phyloP scores from a whole-genome alignment of 345 rosid genomes.

The Eucalyptus leucophloia region DNA sequence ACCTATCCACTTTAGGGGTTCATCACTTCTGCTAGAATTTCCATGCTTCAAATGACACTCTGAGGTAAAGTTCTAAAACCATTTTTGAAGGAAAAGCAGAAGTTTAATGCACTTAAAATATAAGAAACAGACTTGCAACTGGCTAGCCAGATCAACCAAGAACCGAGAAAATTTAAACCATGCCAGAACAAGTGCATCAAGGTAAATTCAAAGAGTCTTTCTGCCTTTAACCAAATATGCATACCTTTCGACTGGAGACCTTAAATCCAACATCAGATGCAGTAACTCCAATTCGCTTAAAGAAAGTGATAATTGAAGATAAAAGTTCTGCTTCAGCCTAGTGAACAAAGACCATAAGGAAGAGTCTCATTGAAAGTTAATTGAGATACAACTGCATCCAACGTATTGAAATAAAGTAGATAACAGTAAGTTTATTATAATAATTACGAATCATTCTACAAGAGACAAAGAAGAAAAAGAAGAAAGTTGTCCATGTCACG shows the following conservation, averaged over 20 bases:
- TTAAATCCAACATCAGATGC: slow-evolving; percentile 84
- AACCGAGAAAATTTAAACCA: background rate
- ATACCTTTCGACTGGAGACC: slow-evolving; percentile 93
- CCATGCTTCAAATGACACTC: background rate
- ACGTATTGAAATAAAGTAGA: background rate
- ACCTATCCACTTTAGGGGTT: background rate
- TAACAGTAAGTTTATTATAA: background rate
- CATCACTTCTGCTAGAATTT: background rate
- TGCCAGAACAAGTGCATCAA: background rate
- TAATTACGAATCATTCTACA: background rate
- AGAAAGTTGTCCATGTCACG: background rate
- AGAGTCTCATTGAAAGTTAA: background rate
- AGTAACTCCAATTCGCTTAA: slow-evolving; percentile 74
- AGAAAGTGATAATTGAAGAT: slow-evolving; percentile 70
- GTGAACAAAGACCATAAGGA: background rate
- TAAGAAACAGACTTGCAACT: background rate
- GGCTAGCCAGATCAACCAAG: background rate
- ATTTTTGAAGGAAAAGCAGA: background rate
- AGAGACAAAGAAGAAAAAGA: background rate
- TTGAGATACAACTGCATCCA: background rate
- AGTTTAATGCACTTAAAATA: background rate
- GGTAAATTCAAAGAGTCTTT: background rate
- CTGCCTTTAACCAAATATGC: background rate
- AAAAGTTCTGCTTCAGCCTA: slow-evolving; percentile 97
- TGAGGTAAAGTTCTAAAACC: background rate